Percentiles rank a stretch among this genome's conserved stretches.
These are phyloP conservation scores for Ceratocystis harringtonii DNA, from an alignment of 2,329 filamentous ascomycete genomes.

Conservation along the genomic window DNA sequence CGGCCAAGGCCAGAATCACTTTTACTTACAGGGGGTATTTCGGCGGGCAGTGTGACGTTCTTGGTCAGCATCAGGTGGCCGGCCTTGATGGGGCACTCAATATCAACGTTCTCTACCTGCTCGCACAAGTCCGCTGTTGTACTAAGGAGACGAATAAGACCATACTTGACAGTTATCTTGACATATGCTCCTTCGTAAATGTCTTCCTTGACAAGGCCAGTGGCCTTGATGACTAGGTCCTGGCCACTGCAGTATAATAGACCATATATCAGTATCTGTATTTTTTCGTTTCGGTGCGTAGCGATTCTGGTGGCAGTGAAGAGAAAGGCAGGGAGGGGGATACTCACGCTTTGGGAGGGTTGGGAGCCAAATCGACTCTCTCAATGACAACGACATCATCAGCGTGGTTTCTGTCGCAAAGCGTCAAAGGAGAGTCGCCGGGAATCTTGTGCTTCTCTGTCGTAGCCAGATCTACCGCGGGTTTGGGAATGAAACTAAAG, in stretches of 20 bases:
- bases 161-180: slow-evolving; percentile 78
- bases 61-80: slow-evolving; percentile 62
- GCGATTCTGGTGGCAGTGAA: neutral
- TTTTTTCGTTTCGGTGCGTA: neutral
- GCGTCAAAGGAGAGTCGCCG: slow-evolving; percentile 71
- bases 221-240: slow-evolving; percentile 62
- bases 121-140: slow-evolving; percentile 76
- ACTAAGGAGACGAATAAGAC: slow-evolving; percentile 75
- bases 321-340: slow-evolving; percentile 16
- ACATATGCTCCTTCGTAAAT: slow-evolving; percentile 71
- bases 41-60: slow-evolving; percentile 64
- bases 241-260: slow-evolving; percentile 44
- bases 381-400: slow-evolving; percentile 62
- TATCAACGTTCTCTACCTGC: slow-evolving; percentile 71
- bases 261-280: neutral
- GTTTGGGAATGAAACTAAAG: slow-evolving; percentile 28
- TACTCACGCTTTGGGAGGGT: slow-evolving; percentile 73
- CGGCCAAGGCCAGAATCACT: neutral
- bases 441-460: slow-evolving; percentile 48
- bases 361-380: slow-evolving; percentile 66
- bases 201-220: slow-evolving; percentile 55
- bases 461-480: slow-evolving; percentile 9
- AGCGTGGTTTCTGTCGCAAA: slow-evolving; percentile 52
- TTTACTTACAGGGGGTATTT: slow-evolving; percentile 71
- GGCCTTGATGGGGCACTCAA: slow-evolving; percentile 75